Conservation (phyloP, 805 yeast genomes). For the Monosporozyma servazzii region DNA sequence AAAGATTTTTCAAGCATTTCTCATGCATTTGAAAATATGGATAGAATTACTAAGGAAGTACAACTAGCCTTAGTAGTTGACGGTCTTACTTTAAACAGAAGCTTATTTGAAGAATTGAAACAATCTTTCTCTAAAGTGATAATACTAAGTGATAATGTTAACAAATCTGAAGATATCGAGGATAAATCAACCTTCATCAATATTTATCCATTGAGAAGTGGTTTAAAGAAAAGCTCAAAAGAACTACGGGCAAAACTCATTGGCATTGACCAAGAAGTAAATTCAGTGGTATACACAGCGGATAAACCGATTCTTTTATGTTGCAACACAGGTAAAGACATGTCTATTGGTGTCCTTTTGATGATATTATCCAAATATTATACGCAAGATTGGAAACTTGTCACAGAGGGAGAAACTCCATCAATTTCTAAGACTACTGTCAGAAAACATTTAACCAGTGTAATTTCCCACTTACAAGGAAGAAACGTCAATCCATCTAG, state of each 20-base stretch:
- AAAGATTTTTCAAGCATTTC: background rate
- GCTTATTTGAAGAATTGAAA: slow-evolving; percentile 6
- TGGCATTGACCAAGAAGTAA: slow-evolving; percentile 12
- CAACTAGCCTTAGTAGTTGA: slow-evolving; percentile 16
- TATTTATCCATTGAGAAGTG: slow-evolving; percentile 24
- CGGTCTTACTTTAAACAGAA: slow-evolving; percentile 7
- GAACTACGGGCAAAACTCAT: slow-evolving; percentile 43
- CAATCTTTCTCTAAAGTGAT: slow-evolving; percentile 11
- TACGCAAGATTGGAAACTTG: slow-evolving; percentile 34
- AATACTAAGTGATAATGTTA: slow-evolving; percentile 14
- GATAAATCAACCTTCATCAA: slow-evolving; percentile 14
- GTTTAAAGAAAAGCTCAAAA: slow-evolving; percentile 59
- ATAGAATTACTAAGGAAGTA: slow-evolving; percentile 15
- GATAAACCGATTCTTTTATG: slow-evolving; percentile 34
- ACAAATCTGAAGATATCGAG: background rate
- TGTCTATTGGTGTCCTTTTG: slow-evolving; percentile 53
- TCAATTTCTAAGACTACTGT: slow-evolving; percentile 42
- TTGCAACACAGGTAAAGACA: slow-evolving; percentile 58
- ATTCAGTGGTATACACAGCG: background rate
- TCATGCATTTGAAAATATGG: slow-evolving; percentile 10
- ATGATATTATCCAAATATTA: slow-evolving; percentile 41
- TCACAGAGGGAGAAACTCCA: slow-evolving; percentile 3
- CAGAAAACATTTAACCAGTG: slow-evolving; percentile 43
- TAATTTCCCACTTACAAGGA: slow-evolving; percentile 33
- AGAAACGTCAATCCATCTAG: slow-evolving; percentile 66